Evolutionary conservation across 257 asterid genomes (phyloP).

Genomic region (Solanum boliviense): DNA sequence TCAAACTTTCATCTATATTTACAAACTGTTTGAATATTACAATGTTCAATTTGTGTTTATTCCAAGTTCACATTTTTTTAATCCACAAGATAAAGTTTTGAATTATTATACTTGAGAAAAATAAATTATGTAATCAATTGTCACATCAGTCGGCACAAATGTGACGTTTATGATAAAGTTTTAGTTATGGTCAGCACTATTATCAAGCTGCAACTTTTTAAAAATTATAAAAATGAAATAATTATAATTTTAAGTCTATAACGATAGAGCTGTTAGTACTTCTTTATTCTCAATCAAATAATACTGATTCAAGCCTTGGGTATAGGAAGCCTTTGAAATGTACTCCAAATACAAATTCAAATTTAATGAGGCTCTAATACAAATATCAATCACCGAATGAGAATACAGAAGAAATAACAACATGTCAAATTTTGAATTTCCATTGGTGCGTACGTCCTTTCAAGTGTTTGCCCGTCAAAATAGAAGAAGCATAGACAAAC

Average conservation of each 20-base stretch:
- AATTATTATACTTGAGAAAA: not conserved
- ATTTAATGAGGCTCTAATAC: not conserved
- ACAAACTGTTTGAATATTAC: not conserved
- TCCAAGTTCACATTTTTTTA: not conserved
- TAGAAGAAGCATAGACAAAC: not conserved
- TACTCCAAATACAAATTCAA: not conserved
- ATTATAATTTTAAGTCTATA: not conserved
- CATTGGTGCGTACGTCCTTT: not conserved
- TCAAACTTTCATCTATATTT: not conserved
- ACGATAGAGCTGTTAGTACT: fast-evolving
- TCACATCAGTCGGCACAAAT: not conserved
- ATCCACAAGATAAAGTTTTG: not conserved
- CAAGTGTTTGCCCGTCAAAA: not conserved
- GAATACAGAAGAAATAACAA: not conserved
- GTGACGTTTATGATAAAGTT: not conserved
- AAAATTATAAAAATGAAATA: not conserved
- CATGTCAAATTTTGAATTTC: not conserved
- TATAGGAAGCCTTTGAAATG: not conserved
- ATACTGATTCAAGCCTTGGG: not conserved
- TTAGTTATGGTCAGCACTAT: not conserved
- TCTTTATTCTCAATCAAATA: not conserved
- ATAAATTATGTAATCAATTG: not conserved
- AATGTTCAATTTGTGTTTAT: not conserved
- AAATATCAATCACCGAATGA: fast-evolving
- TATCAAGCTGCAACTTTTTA: not conserved